Base-by-base conservation (phyloP, 2,329 filamentous ascomycete genomes). In the Arthrocladium fulminans region DNA sequence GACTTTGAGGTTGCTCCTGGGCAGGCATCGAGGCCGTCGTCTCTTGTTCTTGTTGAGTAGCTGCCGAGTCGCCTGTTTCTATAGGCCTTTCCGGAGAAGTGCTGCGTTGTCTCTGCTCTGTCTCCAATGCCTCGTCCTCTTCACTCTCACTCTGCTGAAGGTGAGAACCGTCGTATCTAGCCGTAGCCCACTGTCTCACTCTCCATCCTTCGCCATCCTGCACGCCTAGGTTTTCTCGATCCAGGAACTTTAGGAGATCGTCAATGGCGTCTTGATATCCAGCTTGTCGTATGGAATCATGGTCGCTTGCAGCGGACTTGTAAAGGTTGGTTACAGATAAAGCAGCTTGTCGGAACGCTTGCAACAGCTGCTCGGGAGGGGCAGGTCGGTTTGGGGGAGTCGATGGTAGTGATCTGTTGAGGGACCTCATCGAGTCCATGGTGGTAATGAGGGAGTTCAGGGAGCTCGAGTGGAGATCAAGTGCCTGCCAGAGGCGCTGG, bases 211-310 rank as follows among this genome's bases (percentile, higher is more conserved):
- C 89, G 12, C 86, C 86, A 64, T 92, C 86, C 41, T 76, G 77
- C 10, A 92, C 63, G 0, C 87, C 88, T 48, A 94, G 73, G 54
- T 86, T 81, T 61, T 88, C 82, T 61, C 80, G 84, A 63, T 97
- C 89, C 47, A 97, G 71, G 57, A 94, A 94, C 13, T 75, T 68
- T n/a, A 96, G 70, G 3, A 98, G 72, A 57, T 97, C 90, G 55
- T 96, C 88, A 30, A 98, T 72, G 30, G 89, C 94, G 62, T 97
- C 89, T 65, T 96, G 89, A 60, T 96, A 97, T 22, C 92, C 92
- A 32, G 89, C 83, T 44, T 79, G 71, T 43, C 86, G 81, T 40
- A 88, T 81, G 60, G 83, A 82, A 43, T 83, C 75, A 63, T 92
- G 83, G 42, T 86, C 85, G 25, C 81, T 75, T 10, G 86, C 84